A percentile compares a stretch with the other conserved stretches of the same genome.
These are phyloP conservation scores for Starmerella apicola DNA, from an alignment of 805 yeast genomes.

Conservation along the genomic window DNA sequence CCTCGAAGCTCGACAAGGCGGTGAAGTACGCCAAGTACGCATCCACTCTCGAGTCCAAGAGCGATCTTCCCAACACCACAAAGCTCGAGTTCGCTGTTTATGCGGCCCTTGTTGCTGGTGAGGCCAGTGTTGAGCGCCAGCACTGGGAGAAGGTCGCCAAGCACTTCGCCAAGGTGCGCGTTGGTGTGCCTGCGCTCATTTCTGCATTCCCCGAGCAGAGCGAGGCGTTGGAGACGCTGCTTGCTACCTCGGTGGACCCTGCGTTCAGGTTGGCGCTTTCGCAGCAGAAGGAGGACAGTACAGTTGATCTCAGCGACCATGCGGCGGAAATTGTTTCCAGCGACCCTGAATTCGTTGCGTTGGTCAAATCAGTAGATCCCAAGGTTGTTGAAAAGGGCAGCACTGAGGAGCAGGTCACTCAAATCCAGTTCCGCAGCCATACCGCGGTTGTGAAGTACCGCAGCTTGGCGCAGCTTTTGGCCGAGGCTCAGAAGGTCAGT, in stretches of 20 bases:
- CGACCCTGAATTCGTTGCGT: slow-evolving; percentile 29
- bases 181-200: slow-evolving; percentile 43
- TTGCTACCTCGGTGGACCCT: slow-evolving; percentile 53
- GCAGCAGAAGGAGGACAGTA: slow-evolving; percentile 27
- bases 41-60: slow-evolving; percentile 9
- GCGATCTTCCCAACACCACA: slow-evolving; percentile 14
- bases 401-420: slow-evolving; percentile 18
- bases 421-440: slow-evolving; percentile 46
- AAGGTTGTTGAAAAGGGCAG: background rate
- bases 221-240: slow-evolving; percentile 39
- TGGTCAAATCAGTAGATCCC: slow-evolving; percentile 34
- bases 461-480: slow-evolving; percentile 44
- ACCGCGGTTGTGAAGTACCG: slow-evolving; percentile 55
- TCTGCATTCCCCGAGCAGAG: slow-evolving; percentile 24
- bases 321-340: slow-evolving; percentile 37
- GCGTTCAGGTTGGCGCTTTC: slow-evolving; percentile 43
- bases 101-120: slow-evolving; percentile 41
- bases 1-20: slow-evolving; percentile 59
- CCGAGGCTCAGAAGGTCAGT: slow-evolving; percentile 20
- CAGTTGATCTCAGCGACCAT: slow-evolving; percentile 31
- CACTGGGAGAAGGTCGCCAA: slow-evolving; percentile 44
- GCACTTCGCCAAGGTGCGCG: slow-evolving; percentile 47
- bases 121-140: slow-evolving; percentile 38
- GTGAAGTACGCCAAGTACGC: slow-evolving; percentile 35
- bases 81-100: slow-evolving; percentile 21